Percentiles rank a stretch among this genome's conserved stretches.
phyloP scores from a whole-genome alignment of 352 stramenopile genomes.

The Globisporangium spinosum region DNA sequence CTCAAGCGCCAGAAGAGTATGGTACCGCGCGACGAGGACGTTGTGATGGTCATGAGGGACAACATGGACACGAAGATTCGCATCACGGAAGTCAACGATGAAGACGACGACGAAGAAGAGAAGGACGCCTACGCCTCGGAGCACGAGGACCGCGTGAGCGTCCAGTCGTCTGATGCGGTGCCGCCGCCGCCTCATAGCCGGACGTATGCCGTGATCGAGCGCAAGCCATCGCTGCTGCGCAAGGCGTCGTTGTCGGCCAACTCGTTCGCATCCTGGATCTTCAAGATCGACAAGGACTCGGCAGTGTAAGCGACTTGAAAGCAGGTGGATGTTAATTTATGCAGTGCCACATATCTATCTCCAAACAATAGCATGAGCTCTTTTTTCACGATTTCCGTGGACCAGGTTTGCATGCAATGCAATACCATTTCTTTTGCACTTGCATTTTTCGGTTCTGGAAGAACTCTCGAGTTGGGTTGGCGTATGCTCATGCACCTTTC shows the following conservation, averaged over 20 bases:
- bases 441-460: conserved; percentile 25
- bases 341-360: neutral
- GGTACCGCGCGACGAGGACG: conserved; percentile 28
- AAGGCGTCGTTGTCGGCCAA: conserved; percentile 19
- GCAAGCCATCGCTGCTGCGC: conserved; percentile 17
- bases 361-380: neutral
- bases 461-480: too few relatives aligned
- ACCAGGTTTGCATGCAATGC: neutral
- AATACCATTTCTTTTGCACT: conserved; percentile 21
- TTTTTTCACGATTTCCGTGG: neutral
- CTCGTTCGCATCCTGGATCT: conserved; percentile 19
- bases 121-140: neutral
- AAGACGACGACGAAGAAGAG: neutral
- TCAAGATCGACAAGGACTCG: conserved; percentile 15
- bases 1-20: conserved; percentile 25
- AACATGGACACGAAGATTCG: conserved; percentile 5
- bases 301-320: conserved; percentile 9
- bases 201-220: conserved; percentile 19
- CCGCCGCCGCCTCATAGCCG: conserved; percentile 10
- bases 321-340: neutral
- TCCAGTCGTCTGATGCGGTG: neutral
- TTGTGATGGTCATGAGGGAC: conserved; percentile 32
- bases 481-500: conserved; percentile 30
- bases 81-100: conserved; percentile 4
- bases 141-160: neutral